Base-by-base conservation (phyloP, 805 yeast genomes). In the Priceomyces haplophilus region DNA sequence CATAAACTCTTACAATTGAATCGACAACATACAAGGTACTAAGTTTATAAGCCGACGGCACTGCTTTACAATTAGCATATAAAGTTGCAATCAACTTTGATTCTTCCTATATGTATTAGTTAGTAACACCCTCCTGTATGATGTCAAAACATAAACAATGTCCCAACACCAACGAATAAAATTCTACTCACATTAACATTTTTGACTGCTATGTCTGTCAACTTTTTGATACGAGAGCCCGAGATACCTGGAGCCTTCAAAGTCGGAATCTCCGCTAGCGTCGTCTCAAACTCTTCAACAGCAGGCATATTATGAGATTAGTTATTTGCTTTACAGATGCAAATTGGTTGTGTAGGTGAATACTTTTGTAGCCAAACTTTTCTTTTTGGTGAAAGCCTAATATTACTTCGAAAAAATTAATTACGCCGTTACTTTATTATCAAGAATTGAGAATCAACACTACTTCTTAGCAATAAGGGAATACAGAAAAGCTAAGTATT, bases 21-120 rank as follows among this genome's bases (percentile, higher is more conserved):
- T 93, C 99, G 48, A 91, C 81, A 49, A 89, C 90, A 62, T 93
- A 93, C 60, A 93, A 70, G 37, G 88, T 81, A 43, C 98, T 98
- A 51, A 93, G 75, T 68, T 90, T 93, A 66, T 91, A 95, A 38
- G 90, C 66, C 17, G 82, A 73, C 23, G 91, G 85, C 15, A 87
- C 78, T 43, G 79, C 76, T 64, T 80, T 85, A 67, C 90, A 79
- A 63, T 85, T 79, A 40, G 81, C 72, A 56, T 76, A 76, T 51
- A 87, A 72, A 48, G 73, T 70, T 38, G 80, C 75, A 37, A 83
- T 74, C 41, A 86, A 62, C 47, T 74, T 72, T 19, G 83, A 71
- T 57, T 79, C 83, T 24, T 67, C 62, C 58, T 68, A 55, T 8
- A 30, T 13, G 13, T 8, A 21, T n/a, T 36, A 15, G 44, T 41